Evolutionary conservation across 2,329 filamentous ascomycete genomes (phyloP).

Genomic region (Leptodontidium sp.): DNA sequence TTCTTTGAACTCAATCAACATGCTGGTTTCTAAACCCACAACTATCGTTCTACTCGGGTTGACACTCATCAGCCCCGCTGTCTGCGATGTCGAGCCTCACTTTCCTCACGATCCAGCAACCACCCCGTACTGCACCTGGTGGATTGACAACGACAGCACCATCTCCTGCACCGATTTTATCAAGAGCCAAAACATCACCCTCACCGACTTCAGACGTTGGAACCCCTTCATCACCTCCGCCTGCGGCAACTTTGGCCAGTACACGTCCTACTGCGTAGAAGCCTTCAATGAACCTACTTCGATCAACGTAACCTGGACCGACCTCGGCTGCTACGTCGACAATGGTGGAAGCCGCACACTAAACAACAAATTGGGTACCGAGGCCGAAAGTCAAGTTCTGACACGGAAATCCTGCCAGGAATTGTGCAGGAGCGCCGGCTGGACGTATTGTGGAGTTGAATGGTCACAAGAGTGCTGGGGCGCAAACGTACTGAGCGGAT

Average conservation of each 20-base stretch:
- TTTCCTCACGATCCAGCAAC: slow-evolving; percentile 14
- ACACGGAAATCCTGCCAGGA: slow-evolving; percentile 9
- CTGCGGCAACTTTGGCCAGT: slow-evolving; percentile 15
- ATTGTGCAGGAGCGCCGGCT: slow-evolving; percentile 3
- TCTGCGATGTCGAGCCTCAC: slow-evolving; percentile 9
- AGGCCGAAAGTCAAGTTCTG: slow-evolving; percentile 8
- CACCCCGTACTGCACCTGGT: slow-evolving; percentile 11
- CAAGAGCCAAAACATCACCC: slow-evolving; percentile 1
- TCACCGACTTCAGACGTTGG: slow-evolving; percentile 10
- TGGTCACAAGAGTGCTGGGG: slow-evolving; percentile 10
- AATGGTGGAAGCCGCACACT: slow-evolving; percentile 7
- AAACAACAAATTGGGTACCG: slow-evolving; percentile 5
- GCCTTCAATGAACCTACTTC: slow-evolving; percentile 12
- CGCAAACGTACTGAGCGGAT: slow-evolving; percentile 5
- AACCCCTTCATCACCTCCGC: slow-evolving; percentile 7
- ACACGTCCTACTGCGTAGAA: slow-evolving; percentile 4
- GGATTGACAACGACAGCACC: slow-evolving; percentile 9
- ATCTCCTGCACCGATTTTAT: slow-evolving; percentile 10
- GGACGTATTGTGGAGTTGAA: slow-evolving; percentile 10
- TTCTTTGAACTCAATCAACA: no score
- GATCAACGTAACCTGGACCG: slow-evolving; percentile 11
- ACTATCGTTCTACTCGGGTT: no score
- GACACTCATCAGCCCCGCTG: background rate
- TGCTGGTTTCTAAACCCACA: no score
- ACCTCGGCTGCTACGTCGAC: slow-evolving; percentile 12